Base-by-base conservation (phyloP, 345 rosid species). In the Rhizophora mangle region DNA sequence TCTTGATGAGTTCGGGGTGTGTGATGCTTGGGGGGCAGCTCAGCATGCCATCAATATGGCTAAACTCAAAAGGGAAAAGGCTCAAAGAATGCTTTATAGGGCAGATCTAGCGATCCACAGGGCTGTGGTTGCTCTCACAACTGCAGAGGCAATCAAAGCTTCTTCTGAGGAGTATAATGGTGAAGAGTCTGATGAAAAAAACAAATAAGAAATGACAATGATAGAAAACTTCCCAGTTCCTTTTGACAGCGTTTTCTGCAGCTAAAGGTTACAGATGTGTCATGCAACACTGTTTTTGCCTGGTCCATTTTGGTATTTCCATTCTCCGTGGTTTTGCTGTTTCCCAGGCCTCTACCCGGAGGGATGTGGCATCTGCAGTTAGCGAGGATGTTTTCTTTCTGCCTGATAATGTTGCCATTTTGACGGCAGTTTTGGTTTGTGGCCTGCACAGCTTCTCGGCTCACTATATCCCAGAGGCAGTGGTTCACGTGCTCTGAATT, bases 81-180 rank as follows among this genome's bases (percentile, higher is more conserved):
- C 98, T 39, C 88, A 85, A 82, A 90, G 85, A 70, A 73, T 90
- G 83, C 82, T 90, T 53, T 83, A 79, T 75, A 81, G 75, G 78
- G 99, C 98, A 69, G 98, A 92, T 81, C 72, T 92, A 67, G 91
- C 91, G n/a, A 85, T 92, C 65, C 96, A 92, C 86, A 95, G 85
- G 83, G 99, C 98, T 66, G 90, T 88, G 76, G 87, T 80, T 76
- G 89, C 96, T 69, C 86, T 90, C 73, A 83, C 83, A 86, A 87
- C 85, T 75, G 98, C 98, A 24, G 98, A 95, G 71, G 96, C 97
- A 19, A 80, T 87, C 22, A 89, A 77, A 81, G 87, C 83, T 70
- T 78, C 91, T 67, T 84, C 79, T 27, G 80, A 72, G 75, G 85
- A 87, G 66, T 63, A 64, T 56, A 82, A 75, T 61, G 78, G 70